phyloP scores from a whole-genome alignment of 371 early-diverging fungal genomes.

The Rhizopus delemar region DNA sequence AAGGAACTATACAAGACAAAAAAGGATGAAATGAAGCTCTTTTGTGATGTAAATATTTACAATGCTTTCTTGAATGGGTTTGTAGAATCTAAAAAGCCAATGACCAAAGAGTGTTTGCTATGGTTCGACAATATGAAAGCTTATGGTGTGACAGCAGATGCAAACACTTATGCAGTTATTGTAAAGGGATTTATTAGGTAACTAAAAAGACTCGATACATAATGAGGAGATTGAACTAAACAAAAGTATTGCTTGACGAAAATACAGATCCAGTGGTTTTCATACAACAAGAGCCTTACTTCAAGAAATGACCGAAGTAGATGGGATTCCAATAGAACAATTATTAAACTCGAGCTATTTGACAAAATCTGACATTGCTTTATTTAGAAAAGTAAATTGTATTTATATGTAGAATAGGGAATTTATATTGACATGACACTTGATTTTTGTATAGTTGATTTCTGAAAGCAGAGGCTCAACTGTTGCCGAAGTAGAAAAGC shows the following conservation, averaged over 20 bases:
- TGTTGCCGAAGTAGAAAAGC: conserved; percentile 24
- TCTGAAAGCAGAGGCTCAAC: conserved; percentile 24
- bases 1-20: conserved; percentile 63
- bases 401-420: neutral
- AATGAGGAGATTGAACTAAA: too few species aligned
- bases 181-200: conserved; percentile 72
- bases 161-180: conserved; percentile 76
- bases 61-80: conserved; percentile 83
- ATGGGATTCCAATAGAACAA: conserved; percentile 38
- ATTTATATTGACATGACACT: neutral
- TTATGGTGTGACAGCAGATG: conserved; percentile 60
- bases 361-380: conserved; percentile 42
- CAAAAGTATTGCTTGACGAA: too few species aligned
- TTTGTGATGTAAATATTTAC: conserved; percentile 73
- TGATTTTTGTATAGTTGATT: conserved; percentile 26
- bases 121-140: conserved; percentile 74
- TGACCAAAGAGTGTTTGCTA: conserved; percentile 63
- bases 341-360: conserved; percentile 48
- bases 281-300: conserved; percentile 64
- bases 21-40: conserved; percentile 68
- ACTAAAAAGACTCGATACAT: neutral
- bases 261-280: conserved; percentile 50
- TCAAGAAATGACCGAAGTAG: conserved; percentile 63
- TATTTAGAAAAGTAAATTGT: conserved; percentile 42
- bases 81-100: conserved; percentile 50